Conservation (phyloP, 2,329 filamentous ascomycete species). For the Neofusicoccum laricinum region DNA sequence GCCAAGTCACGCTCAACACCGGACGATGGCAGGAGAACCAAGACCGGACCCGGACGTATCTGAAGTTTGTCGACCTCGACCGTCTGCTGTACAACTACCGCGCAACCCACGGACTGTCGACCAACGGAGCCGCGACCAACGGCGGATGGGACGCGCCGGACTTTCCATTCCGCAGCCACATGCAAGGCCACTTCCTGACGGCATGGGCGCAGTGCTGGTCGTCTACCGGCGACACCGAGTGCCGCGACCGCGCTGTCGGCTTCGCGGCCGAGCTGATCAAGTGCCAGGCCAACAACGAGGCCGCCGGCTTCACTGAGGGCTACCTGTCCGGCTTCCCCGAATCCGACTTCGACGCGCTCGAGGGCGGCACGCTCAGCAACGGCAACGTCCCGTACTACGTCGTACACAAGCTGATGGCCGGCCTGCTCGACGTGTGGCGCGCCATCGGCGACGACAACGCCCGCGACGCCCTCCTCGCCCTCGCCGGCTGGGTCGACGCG, state of each 20-base stretch:
- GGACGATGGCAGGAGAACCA: conserved; percentile 47
- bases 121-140: conserved; percentile 45
- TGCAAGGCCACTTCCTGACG: conserved; percentile 52
- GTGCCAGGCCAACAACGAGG: conserved; percentile 51
- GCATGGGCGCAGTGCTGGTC: conserved; percentile 53
- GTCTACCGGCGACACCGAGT: conserved; percentile 41
- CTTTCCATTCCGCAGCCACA: conserved; percentile 53
- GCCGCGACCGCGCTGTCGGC: conserved; percentile 44
- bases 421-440: conserved; percentile 51
- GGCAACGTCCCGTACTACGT: conserved; percentile 56
- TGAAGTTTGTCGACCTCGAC: conserved; percentile 46
- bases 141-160: conserved; percentile 55
- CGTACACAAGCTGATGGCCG: conserved; percentile 54
- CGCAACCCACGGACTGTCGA: conserved; percentile 46
- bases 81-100: conserved; percentile 51
- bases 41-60: conserved; percentile 47
- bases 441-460: conserved; percentile 44
- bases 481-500: conserved; percentile 50
- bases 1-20: conserved; percentile 38
- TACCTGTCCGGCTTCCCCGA: conserved; percentile 55
- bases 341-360: conserved; percentile 47
- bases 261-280: conserved; percentile 50
- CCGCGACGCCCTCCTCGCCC: conserved; percentile 41
- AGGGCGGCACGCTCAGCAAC: conserved; percentile 43
- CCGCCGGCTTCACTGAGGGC: conserved; percentile 43